These are phyloP conservation scores for Lactarius trivialis DNA, from an alignment of 768 basidiomycete species.

Conservation along the genomic window DNA sequence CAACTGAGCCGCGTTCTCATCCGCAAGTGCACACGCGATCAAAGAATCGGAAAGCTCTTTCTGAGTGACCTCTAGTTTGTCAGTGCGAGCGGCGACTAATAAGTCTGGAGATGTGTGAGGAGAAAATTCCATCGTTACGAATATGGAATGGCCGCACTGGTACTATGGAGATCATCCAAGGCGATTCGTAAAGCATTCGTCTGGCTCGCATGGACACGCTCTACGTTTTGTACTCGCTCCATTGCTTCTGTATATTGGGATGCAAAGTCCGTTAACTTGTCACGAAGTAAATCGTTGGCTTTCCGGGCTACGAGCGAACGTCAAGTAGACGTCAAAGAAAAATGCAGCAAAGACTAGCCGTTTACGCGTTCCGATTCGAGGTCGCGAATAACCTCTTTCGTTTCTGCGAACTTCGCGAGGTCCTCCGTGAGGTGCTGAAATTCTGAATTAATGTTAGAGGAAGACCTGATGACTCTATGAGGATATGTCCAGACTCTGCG, in stretches of 20 bases:
- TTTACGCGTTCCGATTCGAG: slow-evolving; percentile 16
- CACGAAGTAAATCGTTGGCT: slow-evolving; percentile 22
- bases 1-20: background rate
- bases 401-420: slow-evolving; percentile 10
- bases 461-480: background rate
- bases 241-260: slow-evolving; percentile 21
- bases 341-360: slow-evolving; percentile 1
- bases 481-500: slow-evolving; percentile 6
- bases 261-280: slow-evolving; percentile 22
- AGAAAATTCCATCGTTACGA: background rate
- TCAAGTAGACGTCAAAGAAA: background rate
- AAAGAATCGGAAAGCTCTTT: slow-evolving; percentile 15
- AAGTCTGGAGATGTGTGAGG: slow-evolving; percentile 1
- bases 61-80: slow-evolving; percentile 15
- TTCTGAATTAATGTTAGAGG: slow-evolving; percentile 6
- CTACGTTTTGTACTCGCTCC: slow-evolving; percentile 13
- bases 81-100: slow-evolving; percentile 4
- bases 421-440: slow-evolving; percentile 13
- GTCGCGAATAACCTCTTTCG: slow-evolving; percentile 14
- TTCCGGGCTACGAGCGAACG: slow-evolving; percentile 16
- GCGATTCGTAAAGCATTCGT: slow-evolving; percentile 7
- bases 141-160: slow-evolving; percentile 7
- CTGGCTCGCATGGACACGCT: slow-evolving; percentile 11
- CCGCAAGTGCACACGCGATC: slow-evolving; percentile 6
- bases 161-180: slow-evolving; percentile 13